Conservation (phyloP, 495 filamentous ascomycete species). For the Hypoxylon intermedium region DNA sequence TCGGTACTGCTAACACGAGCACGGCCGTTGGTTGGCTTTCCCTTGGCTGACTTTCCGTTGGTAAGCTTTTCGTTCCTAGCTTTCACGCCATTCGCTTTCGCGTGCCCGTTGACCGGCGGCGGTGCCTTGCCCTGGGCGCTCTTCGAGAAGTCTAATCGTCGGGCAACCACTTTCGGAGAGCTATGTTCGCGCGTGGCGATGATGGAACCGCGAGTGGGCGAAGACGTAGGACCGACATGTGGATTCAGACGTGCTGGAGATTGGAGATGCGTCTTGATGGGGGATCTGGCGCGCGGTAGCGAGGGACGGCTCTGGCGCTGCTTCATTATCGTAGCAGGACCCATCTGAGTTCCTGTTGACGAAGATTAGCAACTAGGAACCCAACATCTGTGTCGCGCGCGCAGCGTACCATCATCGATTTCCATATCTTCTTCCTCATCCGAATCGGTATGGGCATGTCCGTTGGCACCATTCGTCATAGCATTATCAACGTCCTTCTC, state of each 20-base stretch:
- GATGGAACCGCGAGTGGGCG: slow-evolving; percentile 45
- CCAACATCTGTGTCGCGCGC: not conserved
- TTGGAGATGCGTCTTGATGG: slow-evolving; percentile 62
- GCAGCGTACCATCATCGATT: slow-evolving; percentile 42
- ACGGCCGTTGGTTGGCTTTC: slow-evolving; percentile 21
- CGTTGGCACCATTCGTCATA: slow-evolving; percentile 36
- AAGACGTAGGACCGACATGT: slow-evolving; percentile 53
- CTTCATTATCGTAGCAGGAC: slow-evolving; percentile 40
- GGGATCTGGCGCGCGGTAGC: slow-evolving; percentile 57
- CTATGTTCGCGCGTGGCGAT: slow-evolving; percentile 34
- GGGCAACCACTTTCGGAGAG: slow-evolving; percentile 41
- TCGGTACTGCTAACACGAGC: slow-evolving; percentile 20
- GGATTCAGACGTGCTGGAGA: slow-evolving; percentile 62
- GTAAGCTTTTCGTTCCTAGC: slow-evolving; percentile 18
- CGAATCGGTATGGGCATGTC: slow-evolving; percentile 16
- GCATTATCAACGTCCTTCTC: slow-evolving; percentile 59
- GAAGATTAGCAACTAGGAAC: slow-evolving; percentile 16
- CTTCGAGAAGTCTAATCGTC: slow-evolving; percentile 52
- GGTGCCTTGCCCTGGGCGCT: slow-evolving; percentile 14
- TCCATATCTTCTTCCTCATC: slow-evolving; percentile 48
- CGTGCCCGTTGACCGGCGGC: slow-evolving; percentile 27
- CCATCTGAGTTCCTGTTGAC: slow-evolving; percentile 40
- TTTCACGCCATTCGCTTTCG: slow-evolving; percentile 36
- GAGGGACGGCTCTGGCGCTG: slow-evolving; percentile 43
- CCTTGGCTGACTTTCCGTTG: slow-evolving; percentile 11